phyloP scores from a whole-genome alignment of 2,329 filamentous ascomycete genomes.

The Hypoxylon sp. region DNA sequence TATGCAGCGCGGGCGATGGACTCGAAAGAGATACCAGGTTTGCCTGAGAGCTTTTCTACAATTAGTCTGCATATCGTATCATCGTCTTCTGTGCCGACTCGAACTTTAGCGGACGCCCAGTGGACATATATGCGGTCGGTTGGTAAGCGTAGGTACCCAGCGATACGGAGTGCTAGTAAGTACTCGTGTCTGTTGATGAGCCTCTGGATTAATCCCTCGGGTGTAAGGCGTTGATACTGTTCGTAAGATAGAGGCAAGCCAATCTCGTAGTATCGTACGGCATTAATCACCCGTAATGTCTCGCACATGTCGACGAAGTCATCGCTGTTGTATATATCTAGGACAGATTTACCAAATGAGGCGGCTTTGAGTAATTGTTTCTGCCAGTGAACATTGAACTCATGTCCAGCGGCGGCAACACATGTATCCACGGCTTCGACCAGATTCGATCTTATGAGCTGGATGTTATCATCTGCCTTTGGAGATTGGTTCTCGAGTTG shows the following conservation, averaged over 20 bases:
- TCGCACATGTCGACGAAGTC: conserved; percentile 99
- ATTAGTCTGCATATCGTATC: conserved; percentile 89
- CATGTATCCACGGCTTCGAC: conserved; percentile 95
- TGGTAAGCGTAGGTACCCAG: conserved; percentile 87
- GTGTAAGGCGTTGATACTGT: conserved; percentile 91
- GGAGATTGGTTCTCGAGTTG: conserved; percentile 94
- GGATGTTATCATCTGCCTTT: conserved; percentile 97
- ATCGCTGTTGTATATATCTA: conserved; percentile 97
- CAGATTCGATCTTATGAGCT: conserved; percentile 88
- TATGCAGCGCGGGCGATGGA: conserved; percentile 93
- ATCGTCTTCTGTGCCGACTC: conserved; percentile 86
- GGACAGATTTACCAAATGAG: conserved; percentile 96
- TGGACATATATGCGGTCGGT: conserved; percentile 94
- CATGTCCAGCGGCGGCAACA: conserved; percentile 91
- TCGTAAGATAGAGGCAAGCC: conserved; percentile 93
- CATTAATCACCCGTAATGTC: conserved; percentile 91
- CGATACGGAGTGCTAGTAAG: conserved; percentile 88
- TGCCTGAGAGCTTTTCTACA: conserved; percentile 87
- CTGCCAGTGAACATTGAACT: conserved; percentile 92
- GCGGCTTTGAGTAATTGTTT: conserved; percentile 96
- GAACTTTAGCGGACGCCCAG: conserved; percentile 96
- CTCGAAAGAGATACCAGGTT: conserved; percentile 95
- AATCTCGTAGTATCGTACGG: conserved; percentile 90
- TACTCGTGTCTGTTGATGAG: conserved; percentile 93
- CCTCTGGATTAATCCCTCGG: conserved; percentile 87